Conservation (phyloP, 2,329 filamentous ascomycete genomes). For the Lasiodiplodia gonubiensis region DNA sequence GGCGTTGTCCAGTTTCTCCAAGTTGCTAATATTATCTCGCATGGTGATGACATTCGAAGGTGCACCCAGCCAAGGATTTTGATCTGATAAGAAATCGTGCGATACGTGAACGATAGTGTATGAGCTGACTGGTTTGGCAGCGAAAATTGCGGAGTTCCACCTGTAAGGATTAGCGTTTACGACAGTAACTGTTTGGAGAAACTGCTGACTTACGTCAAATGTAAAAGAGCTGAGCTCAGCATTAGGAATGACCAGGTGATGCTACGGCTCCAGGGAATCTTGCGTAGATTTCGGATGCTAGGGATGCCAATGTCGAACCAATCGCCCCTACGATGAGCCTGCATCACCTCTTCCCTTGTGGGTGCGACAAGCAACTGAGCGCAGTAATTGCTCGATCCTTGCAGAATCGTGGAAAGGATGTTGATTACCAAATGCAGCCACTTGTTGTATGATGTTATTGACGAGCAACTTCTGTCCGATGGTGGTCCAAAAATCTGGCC, state of each 20-base stretch:
- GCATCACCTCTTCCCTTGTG: constrained; percentile 10
- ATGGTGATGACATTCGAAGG: background rate
- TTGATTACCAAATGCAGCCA: constrained; percentile 47
- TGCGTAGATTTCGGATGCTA: constrained; percentile 47
- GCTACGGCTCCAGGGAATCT: constrained; percentile 27
- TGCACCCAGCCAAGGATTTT: background rate
- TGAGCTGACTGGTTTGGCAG: background rate
- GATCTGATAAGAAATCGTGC: background rate
- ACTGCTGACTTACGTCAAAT: constrained; percentile 2
- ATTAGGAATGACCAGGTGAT: background rate
- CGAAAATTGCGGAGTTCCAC: constrained; percentile 19
- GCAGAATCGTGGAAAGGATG: background rate
- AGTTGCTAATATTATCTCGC: constrained; percentile 2
- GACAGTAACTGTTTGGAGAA: background rate
- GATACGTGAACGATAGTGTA: background rate
- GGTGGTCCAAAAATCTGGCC: too few species aligned
- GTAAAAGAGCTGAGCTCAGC: constrained; percentile 11
- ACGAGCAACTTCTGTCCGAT: too few species aligned
- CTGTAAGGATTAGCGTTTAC: background rate
- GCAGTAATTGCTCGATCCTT: constrained; percentile 14
- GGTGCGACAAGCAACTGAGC: constrained; percentile 14
- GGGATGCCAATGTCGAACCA: constrained; percentile 56
- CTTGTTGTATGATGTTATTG: background rate
- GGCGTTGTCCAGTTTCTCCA: background rate
- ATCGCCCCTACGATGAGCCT: constrained; percentile 13